Evolutionary conservation across 352 stramenopile species (phyloP), one percentile per base, ranked within the genome.

Genomic region (Globisporangium viniferum): DNA sequence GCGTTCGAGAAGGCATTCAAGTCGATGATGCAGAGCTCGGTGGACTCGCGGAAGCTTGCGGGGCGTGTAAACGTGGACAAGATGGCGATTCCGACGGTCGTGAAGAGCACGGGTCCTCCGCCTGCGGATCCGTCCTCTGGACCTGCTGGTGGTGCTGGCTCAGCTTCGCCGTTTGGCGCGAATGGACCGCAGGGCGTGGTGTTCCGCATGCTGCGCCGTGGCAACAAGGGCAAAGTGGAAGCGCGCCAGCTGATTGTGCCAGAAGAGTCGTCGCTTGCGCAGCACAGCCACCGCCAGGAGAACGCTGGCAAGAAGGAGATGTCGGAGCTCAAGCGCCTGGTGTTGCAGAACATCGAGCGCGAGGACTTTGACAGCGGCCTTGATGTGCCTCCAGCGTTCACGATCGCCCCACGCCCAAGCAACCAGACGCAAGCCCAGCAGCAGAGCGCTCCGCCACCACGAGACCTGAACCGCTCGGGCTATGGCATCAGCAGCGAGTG

Each of bases 151-250:
- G 48, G 6, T 27, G 6, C 41, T 39, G 59, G 24, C 2, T 41
- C 39, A 24, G 39, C 59, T 0, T 63, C 77, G 22, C 74, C 76
- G 35, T 68, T 79, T 31, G 67, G 69, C 22, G 73, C 44, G 0
- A 76, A 71, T 65, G 80, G 72, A 5, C 69, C 71, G 14, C 64
- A 71, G 18, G 90, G 84, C 8, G 86, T 97, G 20, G 78, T 92
- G 33, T 99, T 99, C 70, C 95, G 97, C 35, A 89, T 99, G 68
- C 73, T 99, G 7, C 98, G 98, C 67, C 94, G 97, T 57, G 97
- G 97, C 22, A 98, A 98, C 79, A 99, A 98, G 79, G 97, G 97
- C 68, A 98, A 98, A 69, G 86, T 98, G 63, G 97, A 99, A 68
- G 93, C 96, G 0, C 95, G 97, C 29, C 79, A 96, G 58, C 73